A percentile compares a stretch with the other conserved stretches of the same genome.
Evolutionary conservation across 768 basidiomycete genomes (phyloP).

Genomic region (Leccinum subtestaceum): DNA sequence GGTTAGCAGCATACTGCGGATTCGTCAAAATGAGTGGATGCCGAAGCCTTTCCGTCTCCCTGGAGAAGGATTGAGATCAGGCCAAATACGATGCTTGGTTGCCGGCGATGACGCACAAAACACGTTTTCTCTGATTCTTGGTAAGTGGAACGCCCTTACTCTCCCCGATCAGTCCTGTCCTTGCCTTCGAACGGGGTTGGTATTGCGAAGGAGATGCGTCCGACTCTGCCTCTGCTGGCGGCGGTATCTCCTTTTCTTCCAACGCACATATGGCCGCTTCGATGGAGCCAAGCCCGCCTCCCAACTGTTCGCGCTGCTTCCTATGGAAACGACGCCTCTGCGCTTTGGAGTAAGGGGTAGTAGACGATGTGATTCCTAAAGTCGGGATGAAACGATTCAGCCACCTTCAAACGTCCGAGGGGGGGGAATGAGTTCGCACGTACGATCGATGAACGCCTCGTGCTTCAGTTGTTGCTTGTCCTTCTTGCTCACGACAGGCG

Average conservation of each 20-base stretch:
- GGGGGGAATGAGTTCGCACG: slow-evolving; percentile 8
- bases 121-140: slow-evolving; percentile 61
- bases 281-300: slow-evolving; percentile 48
- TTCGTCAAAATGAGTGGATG: slow-evolving; percentile 69
- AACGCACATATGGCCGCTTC: slow-evolving; percentile 54
- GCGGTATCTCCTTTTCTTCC: slow-evolving; percentile 35
- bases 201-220: slow-evolving; percentile 18
- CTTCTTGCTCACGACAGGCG: slow-evolving; percentile 51
- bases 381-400: neutral
- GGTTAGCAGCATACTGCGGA: slow-evolving; percentile 61
- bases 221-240: slow-evolving; percentile 13
- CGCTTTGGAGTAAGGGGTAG: slow-evolving; percentile 65
- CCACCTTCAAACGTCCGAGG: neutral
- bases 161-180: slow-evolving; percentile 62
- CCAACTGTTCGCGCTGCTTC: slow-evolving; percentile 61
- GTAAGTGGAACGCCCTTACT: slow-evolving; percentile 58
- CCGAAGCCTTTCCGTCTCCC: slow-evolving; percentile 63
- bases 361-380: slow-evolving; percentile 48
- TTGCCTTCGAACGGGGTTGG: slow-evolving; percentile 22
- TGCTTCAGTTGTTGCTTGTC: slow-evolving; percentile 64
- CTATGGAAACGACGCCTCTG: slow-evolving; percentile 69
- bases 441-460: slow-evolving; percentile 68
- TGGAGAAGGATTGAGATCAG: slow-evolving; percentile 26
- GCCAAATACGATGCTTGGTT: neutral
- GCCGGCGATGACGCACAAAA: slow-evolving; percentile 50